Base-by-base conservation (phyloP, 352 stramenopile genomes). In the Globisporangium takayamanum region DNA sequence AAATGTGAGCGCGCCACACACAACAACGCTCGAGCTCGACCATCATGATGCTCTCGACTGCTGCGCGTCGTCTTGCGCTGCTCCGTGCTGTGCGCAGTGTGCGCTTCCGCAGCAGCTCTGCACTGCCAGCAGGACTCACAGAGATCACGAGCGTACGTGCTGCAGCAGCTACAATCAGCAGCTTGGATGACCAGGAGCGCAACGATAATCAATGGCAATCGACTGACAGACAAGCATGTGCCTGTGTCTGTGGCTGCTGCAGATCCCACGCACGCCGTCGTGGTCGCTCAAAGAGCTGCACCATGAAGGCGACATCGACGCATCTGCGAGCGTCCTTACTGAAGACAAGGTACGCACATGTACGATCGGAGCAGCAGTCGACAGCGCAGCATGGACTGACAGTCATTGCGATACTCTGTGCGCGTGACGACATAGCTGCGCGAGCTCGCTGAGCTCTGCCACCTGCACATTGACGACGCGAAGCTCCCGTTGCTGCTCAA, bases 241-340 rank as follows among this genome's bases (percentile, higher is more conserved):
- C 14, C 22, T 44, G 50, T 46, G 8, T 12, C 22, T n/a, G 16
- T 14, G 5, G 5, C 16, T 36, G 33, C 22, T 59, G n/a, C 53
- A 88, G 78, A 70, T 84, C n/a, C 82, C 77, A 3, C 69, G 80
- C 22, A 89, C 66, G 22, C 80, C 84, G 7, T 87, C 84, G 36
- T 94, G 84, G 84, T 94, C 84, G 36, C 66, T 94, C 0, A 80
- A 76, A 25, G 84, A 94, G 60, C 65, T 94, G 53, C 84, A 94
- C 33, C 70, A 88, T 26, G 76, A 87, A 20, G 76, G 73, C 46
- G 68, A 64, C 8, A 33, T 66, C 6, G 55, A 83, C 16, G 66
- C 79, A 33, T 57, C 58, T 0, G 76, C 88, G 28, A 64, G 63
- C 0, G 80, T 94, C 15, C 65, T 94, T 8, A 83, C 73, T 0